Evolutionary conservation across 352 stramenopile genomes (phyloP), one percentile per base, ranked within the genome.

Genomic region (Thraustochytrium sp.): DNA sequence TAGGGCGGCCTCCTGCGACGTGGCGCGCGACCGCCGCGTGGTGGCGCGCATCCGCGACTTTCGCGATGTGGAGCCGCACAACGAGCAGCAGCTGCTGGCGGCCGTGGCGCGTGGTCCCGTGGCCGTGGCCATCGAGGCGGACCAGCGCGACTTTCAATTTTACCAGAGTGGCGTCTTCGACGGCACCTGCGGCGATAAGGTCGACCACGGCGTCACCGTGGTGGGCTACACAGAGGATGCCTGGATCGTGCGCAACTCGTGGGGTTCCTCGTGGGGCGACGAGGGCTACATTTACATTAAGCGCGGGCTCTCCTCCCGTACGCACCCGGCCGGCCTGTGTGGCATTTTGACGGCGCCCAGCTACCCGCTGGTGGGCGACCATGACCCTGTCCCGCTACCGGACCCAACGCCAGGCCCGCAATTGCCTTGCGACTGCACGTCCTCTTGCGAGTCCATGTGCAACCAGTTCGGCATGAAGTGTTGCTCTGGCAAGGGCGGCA

Each of bases 171-270:
- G 96, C 53, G 95, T 99, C 37, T 91, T 97, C 72, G 90, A 85
- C 53, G 88, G 89, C 82, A 85, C 56, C 72, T 97, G 90, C 64
- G 96, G 96, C 77, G 92, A 92, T 37, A 92, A 96, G 73, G 92
- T 99, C 54, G 96, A 99, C 88, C 96, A 99, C 86, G 97, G 95
- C 54, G 95, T 99, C 26, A 89, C 98, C 80, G 92, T 93, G 18
- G 95, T 99, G 16, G 96, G 96, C 16, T 99, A 98, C 87, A 96
- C 95, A 63, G 92, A 82, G 21, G 91, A 94, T 61, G 68, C 92
- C 84, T 98, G 93, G 92, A 98, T 97, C 84, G 92, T 99, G 4
- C 98, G 98, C 88, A 99, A 99, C 88, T 97, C 95, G 42, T 98
- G 95, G 96, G 96, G 96, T 36, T 86, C 86, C 2, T 88, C 84